phyloP scores from a whole-genome alignment of 371 early-diverging fungal species.

The Dichotomocladium elegans region DNA sequence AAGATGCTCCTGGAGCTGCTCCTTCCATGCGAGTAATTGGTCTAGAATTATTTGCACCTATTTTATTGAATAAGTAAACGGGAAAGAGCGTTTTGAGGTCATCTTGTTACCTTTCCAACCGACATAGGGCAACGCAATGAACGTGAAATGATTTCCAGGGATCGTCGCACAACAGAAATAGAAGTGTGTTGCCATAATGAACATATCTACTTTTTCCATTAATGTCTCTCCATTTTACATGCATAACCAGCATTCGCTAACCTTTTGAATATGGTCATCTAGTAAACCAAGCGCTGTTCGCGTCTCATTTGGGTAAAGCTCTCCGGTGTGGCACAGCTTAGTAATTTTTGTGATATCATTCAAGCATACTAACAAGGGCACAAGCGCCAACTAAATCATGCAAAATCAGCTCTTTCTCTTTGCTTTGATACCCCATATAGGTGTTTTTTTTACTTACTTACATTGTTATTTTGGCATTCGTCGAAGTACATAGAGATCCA shows the following conservation, averaged over 20 bases:
- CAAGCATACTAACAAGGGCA: slow-evolving; percentile 10
- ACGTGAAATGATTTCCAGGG: slow-evolving; percentile 9
- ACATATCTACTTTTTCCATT: slow-evolving; percentile 2
- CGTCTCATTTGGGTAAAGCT: too few relatives aligned
- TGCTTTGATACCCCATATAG: not conserved
- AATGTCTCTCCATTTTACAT: not conserved
- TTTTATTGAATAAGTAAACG: not conserved
- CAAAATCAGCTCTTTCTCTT: not conserved
- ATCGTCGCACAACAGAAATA: slow-evolving; percentile 17
- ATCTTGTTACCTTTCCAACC: not conserved
- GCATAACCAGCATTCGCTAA: too few relatives aligned
- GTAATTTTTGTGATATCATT: slow-evolving; percentile 14
- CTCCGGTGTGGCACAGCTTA: too few relatives aligned
- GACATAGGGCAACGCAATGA: not conserved
- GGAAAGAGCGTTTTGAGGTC: not conserved
- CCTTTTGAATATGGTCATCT: too few relatives aligned
- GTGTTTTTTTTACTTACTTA: not conserved
- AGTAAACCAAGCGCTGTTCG: too few relatives aligned
- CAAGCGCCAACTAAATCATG: not conserved
- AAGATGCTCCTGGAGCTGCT: not conserved
- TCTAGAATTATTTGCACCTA: not conserved
- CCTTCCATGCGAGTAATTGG: not conserved
- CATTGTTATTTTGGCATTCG: not conserved
- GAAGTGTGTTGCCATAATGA: slow-evolving; percentile 3
- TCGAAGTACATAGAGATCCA: not conserved